A percentile compares a stretch with the other conserved stretches of the same genome.
phyloP scores from a whole-genome alignment of 345 rosid genomes.

The Boechera divaricarpa region DNA sequence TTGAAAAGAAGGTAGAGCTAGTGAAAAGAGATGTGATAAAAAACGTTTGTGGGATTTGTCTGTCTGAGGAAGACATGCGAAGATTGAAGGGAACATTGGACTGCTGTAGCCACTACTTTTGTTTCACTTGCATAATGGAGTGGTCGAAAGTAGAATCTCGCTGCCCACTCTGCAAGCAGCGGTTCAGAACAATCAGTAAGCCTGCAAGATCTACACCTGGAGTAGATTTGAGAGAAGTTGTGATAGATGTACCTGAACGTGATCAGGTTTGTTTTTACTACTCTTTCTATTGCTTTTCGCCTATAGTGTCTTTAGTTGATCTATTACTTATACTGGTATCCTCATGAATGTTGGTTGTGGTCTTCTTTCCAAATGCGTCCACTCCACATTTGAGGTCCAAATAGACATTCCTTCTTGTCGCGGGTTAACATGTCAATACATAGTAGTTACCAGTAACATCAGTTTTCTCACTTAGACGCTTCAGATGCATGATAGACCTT shows the following conservation, averaged over 20 bases:
- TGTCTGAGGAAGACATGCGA: slow-evolving; percentile 88
- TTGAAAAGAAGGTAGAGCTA: slow-evolving; percentile 81
- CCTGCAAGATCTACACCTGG: slow-evolving; percentile 79
- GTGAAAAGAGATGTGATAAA: slow-evolving; percentile 54
- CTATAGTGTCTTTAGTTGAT: slow-evolving; percentile 21
- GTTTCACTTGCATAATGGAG: slow-evolving; percentile 94
- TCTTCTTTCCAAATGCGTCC: background rate
- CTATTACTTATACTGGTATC: background rate
- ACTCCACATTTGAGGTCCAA: background rate
- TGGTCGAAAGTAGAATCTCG: slow-evolving; percentile 99
- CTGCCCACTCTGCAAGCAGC: slow-evolving; percentile 94
- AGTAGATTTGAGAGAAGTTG: slow-evolving; percentile 74
- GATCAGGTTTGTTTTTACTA: slow-evolving; percentile 73
- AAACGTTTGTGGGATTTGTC: slow-evolving; percentile 92
- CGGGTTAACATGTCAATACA: slow-evolving; percentile 4
- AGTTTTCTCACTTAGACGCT: background rate
- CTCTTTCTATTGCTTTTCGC: slow-evolving; percentile 12
- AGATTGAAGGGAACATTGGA: slow-evolving; percentile 79
- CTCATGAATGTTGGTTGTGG: slow-evolving; percentile 17
- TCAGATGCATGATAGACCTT: slow-evolving; percentile 31
- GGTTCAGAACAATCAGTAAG: slow-evolving; percentile 84
- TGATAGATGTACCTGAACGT: slow-evolving; percentile 75
- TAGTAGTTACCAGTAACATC: background rate
- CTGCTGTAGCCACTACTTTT: slow-evolving; percentile 95
- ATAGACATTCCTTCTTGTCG: slow-evolving; percentile 18